Evolutionary conservation across 805 yeast genomes (phyloP).

Genomic region (Komagataella kurtzmanii): DNA sequence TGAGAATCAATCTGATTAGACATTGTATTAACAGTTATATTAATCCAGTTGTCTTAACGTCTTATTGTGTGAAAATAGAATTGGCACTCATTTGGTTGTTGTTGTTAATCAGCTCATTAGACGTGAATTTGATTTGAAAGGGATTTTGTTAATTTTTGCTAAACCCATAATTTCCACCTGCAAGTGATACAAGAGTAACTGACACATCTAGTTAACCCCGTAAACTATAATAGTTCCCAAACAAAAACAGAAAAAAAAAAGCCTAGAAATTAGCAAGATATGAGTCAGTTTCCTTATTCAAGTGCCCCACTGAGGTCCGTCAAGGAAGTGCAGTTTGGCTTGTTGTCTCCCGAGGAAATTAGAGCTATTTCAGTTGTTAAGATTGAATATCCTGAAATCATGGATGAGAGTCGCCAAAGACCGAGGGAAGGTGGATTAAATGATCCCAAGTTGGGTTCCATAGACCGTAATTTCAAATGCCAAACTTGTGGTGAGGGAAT

Average conservation of each 20-base stretch:
- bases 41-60: neutral
- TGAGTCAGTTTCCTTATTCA: slow-evolving; percentile 70
- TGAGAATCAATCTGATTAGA: neutral
- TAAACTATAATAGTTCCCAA: neutral
- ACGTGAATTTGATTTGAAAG: slow-evolving; percentile 1
- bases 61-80: neutral
- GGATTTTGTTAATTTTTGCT: neutral
- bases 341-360: slow-evolving; percentile 93
- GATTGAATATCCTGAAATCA: slow-evolving; percentile 97
- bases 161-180: slow-evolving; percentile 1
- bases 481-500: slow-evolving; percentile 99
- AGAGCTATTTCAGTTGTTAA: slow-evolving; percentile 97
- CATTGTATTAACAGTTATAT: neutral
- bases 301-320: slow-evolving; percentile 97
- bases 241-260: neutral
- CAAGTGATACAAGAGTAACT: slow-evolving; percentile 1
- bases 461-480: slow-evolving; percentile 94
- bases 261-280: slow-evolving; percentile 1
- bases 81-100: slow-evolving; percentile 11
- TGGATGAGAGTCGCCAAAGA: slow-evolving; percentile 91
- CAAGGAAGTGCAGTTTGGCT: slow-evolving; percentile 96
- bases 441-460: slow-evolving; percentile 94
- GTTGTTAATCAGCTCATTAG: slow-evolving; percentile 5
- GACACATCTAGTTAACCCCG: neutral
- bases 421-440: slow-evolving; percentile 96